Conservation (phyloP, 2,329 filamentous ascomycete species). For the Pestalotiopsis fici region DNA sequence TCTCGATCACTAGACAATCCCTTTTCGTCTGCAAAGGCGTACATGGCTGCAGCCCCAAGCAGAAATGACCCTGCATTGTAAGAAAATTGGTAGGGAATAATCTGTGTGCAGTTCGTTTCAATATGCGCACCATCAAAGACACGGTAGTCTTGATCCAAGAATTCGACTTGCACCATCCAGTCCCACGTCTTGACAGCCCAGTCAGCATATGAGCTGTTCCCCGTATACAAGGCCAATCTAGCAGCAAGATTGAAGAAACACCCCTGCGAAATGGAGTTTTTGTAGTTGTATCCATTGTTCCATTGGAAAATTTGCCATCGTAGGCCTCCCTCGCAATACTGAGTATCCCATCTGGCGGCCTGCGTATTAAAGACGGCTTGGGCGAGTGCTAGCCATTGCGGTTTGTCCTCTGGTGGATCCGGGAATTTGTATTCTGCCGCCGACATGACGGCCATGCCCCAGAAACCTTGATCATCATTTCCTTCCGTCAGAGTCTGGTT, state of each 20-base stretch:
- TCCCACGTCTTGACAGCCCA: slow-evolving; percentile 77
- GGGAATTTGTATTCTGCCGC: slow-evolving; percentile 71
- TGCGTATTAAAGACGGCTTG: slow-evolving; percentile 84
- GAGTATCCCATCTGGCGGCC: slow-evolving; percentile 69
- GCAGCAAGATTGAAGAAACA: slow-evolving; percentile 66
- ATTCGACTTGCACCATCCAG: slow-evolving; percentile 60
- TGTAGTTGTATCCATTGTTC: slow-evolving; percentile 82
- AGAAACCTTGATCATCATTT: slow-evolving; percentile 77
- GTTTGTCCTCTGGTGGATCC: slow-evolving; percentile 55
- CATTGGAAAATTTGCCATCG: slow-evolving; percentile 85
- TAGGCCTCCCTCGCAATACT: slow-evolving; percentile 72
- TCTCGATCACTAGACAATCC: slow-evolving; percentile 31
- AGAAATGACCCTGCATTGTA: slow-evolving; percentile 71
- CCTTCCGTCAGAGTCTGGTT: slow-evolving; percentile 70
- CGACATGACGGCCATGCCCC: slow-evolving; percentile 70
- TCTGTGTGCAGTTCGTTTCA: slow-evolving; percentile 55
- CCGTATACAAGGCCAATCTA: slow-evolving; percentile 74
- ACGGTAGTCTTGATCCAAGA: slow-evolving; percentile 61
- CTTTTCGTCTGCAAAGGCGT: slow-evolving; percentile 55
- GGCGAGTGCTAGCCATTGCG: slow-evolving; percentile 71
- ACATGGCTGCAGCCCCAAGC: slow-evolving; percentile 68
- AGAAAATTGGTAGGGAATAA: slow-evolving; percentile 66
- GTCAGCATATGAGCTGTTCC: slow-evolving; percentile 73
- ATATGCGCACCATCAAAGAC: slow-evolving; percentile 65
- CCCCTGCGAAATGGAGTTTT: slow-evolving; percentile 64